Evolutionary conservation across 164 flowering plant species (phyloP).

Genomic region (Annona squamosa): DNA sequence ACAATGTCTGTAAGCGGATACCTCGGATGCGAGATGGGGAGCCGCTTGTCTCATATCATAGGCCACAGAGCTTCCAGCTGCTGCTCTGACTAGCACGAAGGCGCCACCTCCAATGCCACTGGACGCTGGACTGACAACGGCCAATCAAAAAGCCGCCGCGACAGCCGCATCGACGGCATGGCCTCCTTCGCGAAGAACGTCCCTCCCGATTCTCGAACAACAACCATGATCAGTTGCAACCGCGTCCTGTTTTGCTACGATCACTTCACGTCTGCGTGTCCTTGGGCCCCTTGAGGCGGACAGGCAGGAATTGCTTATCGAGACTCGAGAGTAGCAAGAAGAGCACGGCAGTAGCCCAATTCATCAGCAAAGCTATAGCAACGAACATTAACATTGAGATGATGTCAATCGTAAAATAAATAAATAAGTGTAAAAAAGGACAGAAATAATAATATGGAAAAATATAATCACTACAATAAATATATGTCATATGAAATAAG

Average conservation of each 20-base stretch:
- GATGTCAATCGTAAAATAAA: no score
- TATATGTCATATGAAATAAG: no score
- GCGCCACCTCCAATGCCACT: conserved; percentile 79
- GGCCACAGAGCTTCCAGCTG: conserved; percentile 34
- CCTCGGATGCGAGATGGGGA: conserved; percentile 50
- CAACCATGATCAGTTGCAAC: conserved; percentile 59
- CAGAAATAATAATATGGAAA: no score
- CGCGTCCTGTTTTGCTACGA: conserved; percentile 28
- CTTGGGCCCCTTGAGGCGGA: neutral
- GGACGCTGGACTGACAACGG: conserved; percentile 61
- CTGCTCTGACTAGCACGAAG: conserved; percentile 39
- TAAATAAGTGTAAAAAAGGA: no score
- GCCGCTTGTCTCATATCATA: conserved; percentile 69
- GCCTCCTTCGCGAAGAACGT: conserved; percentile 47
- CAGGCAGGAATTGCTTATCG: conserved; percentile 10
- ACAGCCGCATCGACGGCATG: conserved; percentile 64
- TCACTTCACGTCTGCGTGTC: conserved; percentile 18
- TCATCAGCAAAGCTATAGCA: conserved; percentile 10
- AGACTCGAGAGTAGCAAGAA: conserved; percentile 11
- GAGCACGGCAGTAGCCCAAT: conserved; percentile 10
- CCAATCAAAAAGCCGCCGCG: conserved; percentile 58
- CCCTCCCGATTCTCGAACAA: conserved; percentile 49
- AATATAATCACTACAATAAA: no score
- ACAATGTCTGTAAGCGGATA: conserved; percentile 4
- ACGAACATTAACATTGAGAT: no score